Evolutionary conservation across 495 filamentous ascomycete species (phyloP).

Genomic region (Hyaloscypha finlandica): DNA sequence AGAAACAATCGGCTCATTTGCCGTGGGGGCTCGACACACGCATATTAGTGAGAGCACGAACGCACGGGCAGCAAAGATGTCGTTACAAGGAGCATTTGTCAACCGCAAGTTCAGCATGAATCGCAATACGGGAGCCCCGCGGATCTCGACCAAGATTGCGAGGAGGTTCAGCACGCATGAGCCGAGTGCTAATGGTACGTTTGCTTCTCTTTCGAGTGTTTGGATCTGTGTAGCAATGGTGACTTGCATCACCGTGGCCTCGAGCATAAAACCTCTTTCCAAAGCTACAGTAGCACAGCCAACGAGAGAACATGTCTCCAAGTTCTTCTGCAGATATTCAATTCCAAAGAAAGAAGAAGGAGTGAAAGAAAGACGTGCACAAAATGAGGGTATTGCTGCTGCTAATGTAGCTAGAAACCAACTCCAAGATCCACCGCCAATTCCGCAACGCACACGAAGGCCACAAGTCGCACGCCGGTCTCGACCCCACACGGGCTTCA

Average conservation of each 20-base stretch:
- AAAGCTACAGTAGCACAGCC: background rate
- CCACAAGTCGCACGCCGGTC: conserved; percentile 84
- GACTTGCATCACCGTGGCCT: background rate
- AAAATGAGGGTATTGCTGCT: background rate
- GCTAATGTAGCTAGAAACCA: conserved; percentile 22
- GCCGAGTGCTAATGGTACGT: conserved; percentile 50
- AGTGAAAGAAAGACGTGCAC: background rate
- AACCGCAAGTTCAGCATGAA: conserved; percentile 61
- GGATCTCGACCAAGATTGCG: conserved; percentile 32
- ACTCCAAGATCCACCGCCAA: conserved; percentile 79
- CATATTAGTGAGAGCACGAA: background rate
- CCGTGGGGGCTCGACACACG: background rate
- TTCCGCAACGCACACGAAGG: conserved; percentile 87
- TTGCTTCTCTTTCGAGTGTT: conserved; percentile 14
- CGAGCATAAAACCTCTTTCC: background rate
- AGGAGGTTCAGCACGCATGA: conserved; percentile 55
- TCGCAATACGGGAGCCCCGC: conserved; percentile 54
- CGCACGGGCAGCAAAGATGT: background rate
- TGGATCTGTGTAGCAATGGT: background rate
- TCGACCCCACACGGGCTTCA: conserved; percentile 79
- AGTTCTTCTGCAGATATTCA: background rate
- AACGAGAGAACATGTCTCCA: conserved; percentile 8
- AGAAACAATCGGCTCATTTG: too few species aligned
- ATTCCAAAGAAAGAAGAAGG: background rate
- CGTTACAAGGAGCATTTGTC: conserved; percentile 34